Evolutionary conservation across 352 stramenopile species (phyloP).

Genomic region (Globisporangium nagaii): DNA sequence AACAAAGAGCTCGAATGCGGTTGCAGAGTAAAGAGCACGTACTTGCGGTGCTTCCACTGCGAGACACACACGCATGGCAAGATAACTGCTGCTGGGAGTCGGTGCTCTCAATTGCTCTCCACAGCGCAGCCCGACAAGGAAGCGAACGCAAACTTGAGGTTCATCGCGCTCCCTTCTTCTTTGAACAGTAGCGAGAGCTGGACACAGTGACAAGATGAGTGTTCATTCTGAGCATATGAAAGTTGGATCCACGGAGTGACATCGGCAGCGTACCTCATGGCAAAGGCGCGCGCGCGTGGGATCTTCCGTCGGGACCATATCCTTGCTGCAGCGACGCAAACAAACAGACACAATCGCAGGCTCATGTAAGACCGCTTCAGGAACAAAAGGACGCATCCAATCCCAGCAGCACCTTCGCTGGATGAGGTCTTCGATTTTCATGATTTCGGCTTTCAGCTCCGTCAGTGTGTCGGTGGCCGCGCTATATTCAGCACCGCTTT

Average conservation of each 20-base stretch:
- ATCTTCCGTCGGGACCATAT: background rate
- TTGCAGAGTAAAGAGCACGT: background rate
- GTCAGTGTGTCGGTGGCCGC: background rate
- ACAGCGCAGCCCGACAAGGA: background rate
- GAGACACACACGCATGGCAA: too few relatives aligned
- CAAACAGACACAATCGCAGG: background rate
- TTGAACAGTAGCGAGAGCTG: conserved; percentile 22
- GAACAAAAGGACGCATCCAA: background rate
- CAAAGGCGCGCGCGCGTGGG: background rate
- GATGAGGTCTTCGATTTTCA: background rate
- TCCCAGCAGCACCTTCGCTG: background rate
- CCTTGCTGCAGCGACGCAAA: conserved; percentile 9
- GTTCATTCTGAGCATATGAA: background rate
- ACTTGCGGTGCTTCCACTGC: too few relatives aligned
- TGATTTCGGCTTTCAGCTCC: background rate
- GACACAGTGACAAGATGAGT: background rate
- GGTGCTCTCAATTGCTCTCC: background rate
- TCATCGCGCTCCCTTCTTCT: conserved; percentile 22
- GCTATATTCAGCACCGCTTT: background rate
- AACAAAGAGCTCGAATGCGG: background rate
- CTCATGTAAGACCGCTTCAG: too few relatives aligned
- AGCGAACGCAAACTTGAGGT: background rate
- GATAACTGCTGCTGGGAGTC: background rate
- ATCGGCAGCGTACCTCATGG: conserved; percentile 7
- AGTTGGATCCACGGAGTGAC: too few relatives aligned